Evolutionary conservation across 495 filamentous ascomycete species (phyloP), one percentile per base, ranked within the genome.

Genomic region (Mycothermus thermophilus): DNA sequence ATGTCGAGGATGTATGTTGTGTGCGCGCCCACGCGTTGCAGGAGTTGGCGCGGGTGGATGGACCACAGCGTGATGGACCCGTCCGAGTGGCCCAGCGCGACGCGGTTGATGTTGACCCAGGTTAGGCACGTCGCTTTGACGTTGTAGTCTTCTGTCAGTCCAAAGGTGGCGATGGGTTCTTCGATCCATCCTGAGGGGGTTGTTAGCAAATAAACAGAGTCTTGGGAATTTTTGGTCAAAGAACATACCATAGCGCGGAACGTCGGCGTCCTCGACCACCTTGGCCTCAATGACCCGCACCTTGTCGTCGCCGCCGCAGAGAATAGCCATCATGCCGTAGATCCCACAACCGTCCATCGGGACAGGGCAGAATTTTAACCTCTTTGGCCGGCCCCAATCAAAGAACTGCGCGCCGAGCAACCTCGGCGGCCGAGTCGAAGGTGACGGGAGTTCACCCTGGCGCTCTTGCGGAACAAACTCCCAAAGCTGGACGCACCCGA

Each of bases 21-120:
- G 37, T 69, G 64, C 28, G 57, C 44, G 12, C 48, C 46, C 26
- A 64, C 51, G 4, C 64, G 57, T 27, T 55, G 54, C 3, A 69
- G 34, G 21, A 62, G 43, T 22, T 42, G 40, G 19, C 41, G 41
- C 7, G 64, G 64, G 16, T 49, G 55, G 25, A 69, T 16, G n/a
- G 63, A 69, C 62, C 63, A 69, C 9, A 69, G 44, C 8, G 52
- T 49, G 24, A 69, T 50, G 12, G 61, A 65, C 7, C 64, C 64
- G 30, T 69, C 64, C 0, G 57, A 60, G 45, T 64, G 59, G 34
- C 57, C 64, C 30, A 66, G 49, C 13, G 47, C 57, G 27, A 69
- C 38, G 10, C 63, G 62, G 43, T 69, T 69, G 34, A 51, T 54
- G 35, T 62, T 65, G 4, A 63, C 44, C 64, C 64, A 69, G 10